Conservation (phyloP, 768 basidiomycete species). For the Holtermanniella nyarrowii region DNA sequence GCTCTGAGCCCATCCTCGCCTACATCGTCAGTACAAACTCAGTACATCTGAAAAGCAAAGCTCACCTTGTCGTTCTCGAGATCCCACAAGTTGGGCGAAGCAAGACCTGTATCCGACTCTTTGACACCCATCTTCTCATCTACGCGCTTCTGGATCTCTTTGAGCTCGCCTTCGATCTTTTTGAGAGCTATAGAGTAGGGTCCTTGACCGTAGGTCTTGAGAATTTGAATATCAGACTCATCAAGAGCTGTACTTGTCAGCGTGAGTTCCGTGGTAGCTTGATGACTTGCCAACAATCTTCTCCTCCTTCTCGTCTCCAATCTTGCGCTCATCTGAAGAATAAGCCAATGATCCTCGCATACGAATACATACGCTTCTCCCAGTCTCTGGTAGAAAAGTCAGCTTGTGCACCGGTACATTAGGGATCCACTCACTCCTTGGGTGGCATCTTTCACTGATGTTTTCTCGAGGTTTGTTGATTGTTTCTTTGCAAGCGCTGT, state of each 20-base stretch:
- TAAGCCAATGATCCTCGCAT: neutral
- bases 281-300: conserved; percentile 67
- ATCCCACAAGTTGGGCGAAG: conserved; percentile 96
- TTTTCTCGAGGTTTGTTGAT: too few relatives aligned
- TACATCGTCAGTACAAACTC: neutral
- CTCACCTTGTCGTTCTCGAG: conserved; percentile 83
- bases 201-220: conserved; percentile 99
- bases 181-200: conserved; percentile 85
- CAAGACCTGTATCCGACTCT: conserved; percentile 95
- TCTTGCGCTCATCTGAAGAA: conserved; percentile 65
- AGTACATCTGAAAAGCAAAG: too few relatives aligned
- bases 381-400: conserved; percentile 58
- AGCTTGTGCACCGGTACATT: conserved; percentile 6
- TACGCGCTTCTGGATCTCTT: conserved; percentile 90
- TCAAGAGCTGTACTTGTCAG: conserved; percentile 60
- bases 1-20: conserved; percentile 45
- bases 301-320: conserved; percentile 72
- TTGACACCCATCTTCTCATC: conserved; percentile 98
- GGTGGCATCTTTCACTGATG: conserved; percentile 76
- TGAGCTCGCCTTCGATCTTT: conserved; percentile 81
- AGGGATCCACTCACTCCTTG: conserved; percentile 62
- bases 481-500: too few relatives aligned
- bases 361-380: conserved; percentile 74
- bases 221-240: conserved; percentile 95
- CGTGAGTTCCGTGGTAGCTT: neutral